Base-by-base conservation (phyloP, 164 flowering plant species). In the Euptelea pleiosperma region DNA sequence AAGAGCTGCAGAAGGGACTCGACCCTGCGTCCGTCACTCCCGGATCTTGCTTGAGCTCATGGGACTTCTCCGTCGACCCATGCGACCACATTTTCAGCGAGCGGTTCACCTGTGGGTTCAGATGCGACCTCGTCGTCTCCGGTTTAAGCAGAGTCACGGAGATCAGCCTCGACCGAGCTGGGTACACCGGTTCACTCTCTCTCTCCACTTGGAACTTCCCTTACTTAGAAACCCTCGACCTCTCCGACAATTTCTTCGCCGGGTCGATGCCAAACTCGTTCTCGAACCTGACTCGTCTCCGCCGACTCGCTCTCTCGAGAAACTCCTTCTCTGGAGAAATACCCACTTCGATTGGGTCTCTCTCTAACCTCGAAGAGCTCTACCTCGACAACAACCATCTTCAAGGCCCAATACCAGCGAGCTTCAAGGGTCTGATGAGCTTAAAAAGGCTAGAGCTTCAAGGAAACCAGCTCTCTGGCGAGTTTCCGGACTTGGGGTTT, bases 1-100 rank as follows among this genome's bases (percentile, higher is more conserved):
- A 78, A 52, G 63, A 76, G 62, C 60, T 89, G 25, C 79, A 73
- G 63, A 64, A 60, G 6, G 69, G 68, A 1, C 2, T 86, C 16
- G 79, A 71, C 19, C 61, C 75, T 5, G 40, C 19, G 43, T 77
- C 91, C 4, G 48, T 84, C 43, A 66, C 42, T 12, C 87, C 85
- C 2, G 96, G 92, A 31, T 86, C 96, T 6, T 89, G 96, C 60
- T 22, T 89, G 44, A 61, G 75, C 58, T 84, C 96, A 12, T 89
- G 96, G 96, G 83, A 89, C 61, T 86, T 89, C 79, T 18, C 82
- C n/a, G 48, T 57, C 53, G 99, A 90, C 64, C 99, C 99, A 0
- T 93, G 99, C 68, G 97, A 88, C 71, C 62, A 37, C 44, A 64
- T 80, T 58, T 79, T 73, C 73, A 36, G 78, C 60, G 82, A 82